Base-by-base conservation (phyloP, 345 rosid genomes). In the Fremontodendron californicum region DNA sequence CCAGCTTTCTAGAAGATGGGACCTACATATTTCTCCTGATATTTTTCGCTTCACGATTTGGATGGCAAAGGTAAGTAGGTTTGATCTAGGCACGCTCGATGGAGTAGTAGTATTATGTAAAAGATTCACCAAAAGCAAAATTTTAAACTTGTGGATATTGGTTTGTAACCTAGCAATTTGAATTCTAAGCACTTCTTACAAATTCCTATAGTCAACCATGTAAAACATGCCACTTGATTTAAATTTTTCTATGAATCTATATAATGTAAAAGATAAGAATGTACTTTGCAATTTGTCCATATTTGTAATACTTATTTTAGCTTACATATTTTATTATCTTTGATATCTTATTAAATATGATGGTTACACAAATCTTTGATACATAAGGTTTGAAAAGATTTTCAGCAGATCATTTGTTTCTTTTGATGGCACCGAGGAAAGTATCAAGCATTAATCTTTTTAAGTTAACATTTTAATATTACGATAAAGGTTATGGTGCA, bases 1-100 rank as follows among this genome's bases (percentile, higher is more conserved):
- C 70, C 89, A 68, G 74, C 94, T 95, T 74, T 90, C 98, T 65
- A 89, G 90, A 82, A 95, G 88, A 89, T 95, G 95, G 98, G 96
- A 95, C 92, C 84, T 91, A 67, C 89, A 90, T 82, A 87, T 95
- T 77, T 85, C 94, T 71, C 93, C 98, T 21, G 87, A 87, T 74
- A 70, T 89, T 58, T 95, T 93, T 67, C 87, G 81, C 71, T 79
- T 77, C 54, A 90, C 97, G 57, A 77, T 93, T 70, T 79, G 84
- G 84, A 81, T 88, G 72, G 89, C 89, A 77, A 92, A 90, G 94
- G 98, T 91, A 83, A 74, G 81, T 71, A 37, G 75, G 37, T 77
- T 73, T 75, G 71, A 80, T 29, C 63, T 63, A 58, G 73, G 75
- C 48, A 5, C 42, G 7, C 35, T 60, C 3, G 8, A 29, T 29